Evolutionary conservation across 768 basidiomycete genomes (phyloP).

Genomic region (Xerocomus spinulosus): DNA sequence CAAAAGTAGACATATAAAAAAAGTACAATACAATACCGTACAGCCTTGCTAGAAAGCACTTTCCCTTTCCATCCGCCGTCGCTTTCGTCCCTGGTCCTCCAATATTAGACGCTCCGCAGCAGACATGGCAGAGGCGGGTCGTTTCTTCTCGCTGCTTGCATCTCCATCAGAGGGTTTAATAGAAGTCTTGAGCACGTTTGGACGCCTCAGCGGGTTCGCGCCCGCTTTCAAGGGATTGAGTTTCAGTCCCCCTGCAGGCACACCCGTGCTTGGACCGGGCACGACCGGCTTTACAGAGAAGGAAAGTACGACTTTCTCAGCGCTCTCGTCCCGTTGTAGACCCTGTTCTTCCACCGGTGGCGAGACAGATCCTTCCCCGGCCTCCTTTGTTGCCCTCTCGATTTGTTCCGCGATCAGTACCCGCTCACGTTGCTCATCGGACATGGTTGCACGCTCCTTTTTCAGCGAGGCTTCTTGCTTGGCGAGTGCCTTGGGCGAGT

Average conservation of each 20-base stretch:
- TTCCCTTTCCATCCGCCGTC: slow-evolving; percentile 65
- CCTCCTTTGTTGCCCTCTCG: slow-evolving; percentile 66
- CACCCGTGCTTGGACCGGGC: slow-evolving; percentile 24
- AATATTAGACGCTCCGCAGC: slow-evolving; percentile 82
- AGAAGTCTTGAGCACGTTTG: slow-evolving; percentile 67
- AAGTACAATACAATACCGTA: slow-evolving; percentile 4
- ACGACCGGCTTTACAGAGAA: slow-evolving; percentile 53
- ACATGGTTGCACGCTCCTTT: slow-evolving; percentile 86
- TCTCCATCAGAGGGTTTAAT: slow-evolving; percentile 28
- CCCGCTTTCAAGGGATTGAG: slow-evolving; percentile 44
- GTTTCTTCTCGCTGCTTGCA: slow-evolving; percentile 52
- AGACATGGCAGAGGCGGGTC: slow-evolving; percentile 59
- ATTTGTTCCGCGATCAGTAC: slow-evolving; percentile 90
- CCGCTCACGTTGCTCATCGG: slow-evolving; percentile 93
- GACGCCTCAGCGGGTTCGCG: slow-evolving; percentile 63
- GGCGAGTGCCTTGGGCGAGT: slow-evolving; percentile 87
- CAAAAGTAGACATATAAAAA: not conserved
- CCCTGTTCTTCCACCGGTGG: slow-evolving; percentile 48
- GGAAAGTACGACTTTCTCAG: slow-evolving; percentile 73
- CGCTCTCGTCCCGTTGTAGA: slow-evolving; percentile 65
- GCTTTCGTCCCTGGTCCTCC: slow-evolving; percentile 90
- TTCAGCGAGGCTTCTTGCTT: slow-evolving; percentile 85
- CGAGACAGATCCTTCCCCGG: slow-evolving; percentile 29
- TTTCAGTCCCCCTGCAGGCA: slow-evolving; percentile 46
- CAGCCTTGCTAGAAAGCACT: slow-evolving; percentile 11